A percentile compares a stretch with the other conserved stretches of the same genome.
Evolutionary conservation across 495 filamentous ascomycete genomes (phyloP).

Genomic region (Pyrenula massariospora): DNA sequence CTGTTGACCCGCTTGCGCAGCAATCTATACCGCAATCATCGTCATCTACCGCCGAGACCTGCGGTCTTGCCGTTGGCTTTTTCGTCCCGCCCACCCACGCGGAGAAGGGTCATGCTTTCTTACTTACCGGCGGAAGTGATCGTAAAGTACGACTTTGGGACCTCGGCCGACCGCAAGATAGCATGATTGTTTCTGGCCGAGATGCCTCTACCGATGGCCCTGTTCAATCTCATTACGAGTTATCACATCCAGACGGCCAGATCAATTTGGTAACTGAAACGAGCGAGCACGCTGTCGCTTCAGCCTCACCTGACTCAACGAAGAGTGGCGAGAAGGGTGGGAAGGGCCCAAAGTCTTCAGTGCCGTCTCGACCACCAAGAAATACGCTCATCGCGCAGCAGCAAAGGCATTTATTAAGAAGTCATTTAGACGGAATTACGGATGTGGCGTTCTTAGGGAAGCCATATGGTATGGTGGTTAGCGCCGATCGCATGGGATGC

Average conservation of each 20-base stretch:
- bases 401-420: constrained; percentile 74
- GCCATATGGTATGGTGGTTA: constrained; percentile 87
- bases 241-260: constrained; percentile 52
- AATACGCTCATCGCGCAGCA: constrained; percentile 81
- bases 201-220: constrained; percentile 48
- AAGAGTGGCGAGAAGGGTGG: constrained; percentile 23
- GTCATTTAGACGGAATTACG: constrained; percentile 77
- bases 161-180: constrained; percentile 56
- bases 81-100: constrained; percentile 32
- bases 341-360: constrained; percentile 15
- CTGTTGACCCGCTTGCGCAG: constrained; percentile 9
- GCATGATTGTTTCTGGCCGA: constrained; percentile 67
- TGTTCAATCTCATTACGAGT: constrained; percentile 44
- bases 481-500: constrained; percentile 81
- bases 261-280: constrained; percentile 43
- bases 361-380: constrained; percentile 43
- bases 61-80: constrained; percentile 36
- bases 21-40: neutral
- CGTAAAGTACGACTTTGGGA: constrained; percentile 94
- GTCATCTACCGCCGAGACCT: constrained; percentile 22
- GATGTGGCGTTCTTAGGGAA: constrained; percentile 81
- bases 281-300: constrained; percentile 56
- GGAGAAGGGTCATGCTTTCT: constrained; percentile 43
- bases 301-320: constrained; percentile 20
- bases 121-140: constrained; percentile 79